These are phyloP conservation scores for Ophiorrhiza pumila DNA, from an alignment of 257 asterid genomes.

Conservation along the genomic window DNA sequence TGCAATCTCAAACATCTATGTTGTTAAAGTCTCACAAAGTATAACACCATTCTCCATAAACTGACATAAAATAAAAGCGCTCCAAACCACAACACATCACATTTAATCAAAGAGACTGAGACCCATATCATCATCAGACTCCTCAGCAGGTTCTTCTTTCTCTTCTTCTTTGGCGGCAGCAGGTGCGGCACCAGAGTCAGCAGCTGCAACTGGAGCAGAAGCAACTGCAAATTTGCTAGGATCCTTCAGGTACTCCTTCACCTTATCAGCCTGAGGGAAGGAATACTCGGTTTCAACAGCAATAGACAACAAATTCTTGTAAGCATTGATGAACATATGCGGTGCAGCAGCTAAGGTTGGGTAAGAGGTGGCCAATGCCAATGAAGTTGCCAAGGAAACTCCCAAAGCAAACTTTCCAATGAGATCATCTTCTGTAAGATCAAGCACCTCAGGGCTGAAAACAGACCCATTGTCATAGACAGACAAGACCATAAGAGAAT, in stretches of 20 bases:
- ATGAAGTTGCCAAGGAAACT: slow-evolving; percentile 66
- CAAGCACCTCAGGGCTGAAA: slow-evolving; percentile 83
- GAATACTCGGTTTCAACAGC: slow-evolving; percentile 75
- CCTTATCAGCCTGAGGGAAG: slow-evolving; percentile 73
- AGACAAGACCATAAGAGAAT: slow-evolving; percentile 80
- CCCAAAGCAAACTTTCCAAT: slow-evolving; percentile 65
- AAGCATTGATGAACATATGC: slow-evolving; percentile 76
- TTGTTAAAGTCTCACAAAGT: neutral
- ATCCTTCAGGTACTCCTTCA: slow-evolving; percentile 83
- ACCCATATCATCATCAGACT: slow-evolving; percentile 81
- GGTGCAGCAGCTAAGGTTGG: slow-evolving; percentile 92
- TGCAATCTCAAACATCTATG: no score
- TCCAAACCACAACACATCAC: neutral
- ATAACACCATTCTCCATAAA: neutral
- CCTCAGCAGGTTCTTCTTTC: slow-evolving; percentile 66
- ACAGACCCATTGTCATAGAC: slow-evolving; percentile 86
- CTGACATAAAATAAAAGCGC: neutral
- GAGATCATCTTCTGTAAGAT: slow-evolving; percentile 79
- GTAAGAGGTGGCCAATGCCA: slow-evolving; percentile 67
- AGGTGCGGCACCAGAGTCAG: slow-evolving; percentile 29
- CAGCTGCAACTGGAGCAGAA: slow-evolving; percentile 48
- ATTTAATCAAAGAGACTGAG: slow-evolving; percentile 69
- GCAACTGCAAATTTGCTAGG: slow-evolving; percentile 79
- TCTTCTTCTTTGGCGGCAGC: slow-evolving; percentile 56
- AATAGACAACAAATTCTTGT: slow-evolving; percentile 68